Base-by-base conservation (phyloP, 805 yeast species). In the Candida corydali region DNA sequence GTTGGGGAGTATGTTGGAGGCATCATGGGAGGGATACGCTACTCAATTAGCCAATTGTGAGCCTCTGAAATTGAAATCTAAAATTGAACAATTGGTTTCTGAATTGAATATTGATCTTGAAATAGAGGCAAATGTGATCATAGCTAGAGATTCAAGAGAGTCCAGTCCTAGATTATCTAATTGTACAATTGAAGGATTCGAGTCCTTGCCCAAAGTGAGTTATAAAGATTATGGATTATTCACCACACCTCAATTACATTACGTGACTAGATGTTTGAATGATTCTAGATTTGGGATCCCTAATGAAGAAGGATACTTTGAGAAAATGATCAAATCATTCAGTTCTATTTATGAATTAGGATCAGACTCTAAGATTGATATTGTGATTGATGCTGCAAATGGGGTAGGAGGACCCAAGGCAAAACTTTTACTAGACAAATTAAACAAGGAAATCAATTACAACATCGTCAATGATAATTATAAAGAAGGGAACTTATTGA, bases 191-290 rank as follows among this genome's bases (percentile, higher is more conserved):
- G 84, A 75, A 34, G 91, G 95, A 0, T 55, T 85, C 28, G 58
- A 65, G 19, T 65, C 74, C 0, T 49, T 75, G 26, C 72, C 73
- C 1, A 38, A 42, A 23, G 68, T 80, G 1, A 49, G 50, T 17
- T 65, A 55, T 42, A 50, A 63, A 18, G 80, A 86, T 58, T 78
- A 69, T 51, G 88, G 88, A 7, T 63, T 82, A 39, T 65, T 87
- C 39, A 88, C 98, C 9, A 93, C 98, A 2, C 98, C 98, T 3
- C 95, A 93, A 58, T 73, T 93, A 50, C 98, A 93, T 60, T 93
- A 86, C 53, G 59, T 89, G 36, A 87, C 88, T 4, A 73, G 91
- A 44, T 69, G 81, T 18, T 65, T 70, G 47, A 93, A 89, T 59
- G 88, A 86, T 35, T 49, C 59, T 2, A 56, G 62, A 5, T 82